Base-by-base conservation (phyloP, 345 rosid genomes). In the Eutrema heterophyllum region DNA sequence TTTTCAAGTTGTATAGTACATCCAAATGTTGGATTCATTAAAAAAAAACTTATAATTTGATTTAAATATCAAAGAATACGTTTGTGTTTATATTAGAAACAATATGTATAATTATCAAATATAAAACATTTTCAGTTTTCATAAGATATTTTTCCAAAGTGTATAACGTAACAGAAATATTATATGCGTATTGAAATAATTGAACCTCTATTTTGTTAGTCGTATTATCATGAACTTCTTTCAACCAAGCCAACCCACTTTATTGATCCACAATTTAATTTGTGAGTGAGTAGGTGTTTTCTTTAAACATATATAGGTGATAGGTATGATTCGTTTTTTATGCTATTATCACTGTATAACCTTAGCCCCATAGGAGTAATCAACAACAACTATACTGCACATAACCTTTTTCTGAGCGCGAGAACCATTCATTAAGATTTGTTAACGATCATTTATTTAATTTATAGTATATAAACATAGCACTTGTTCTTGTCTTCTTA, bases 401-500 rank as follows among this genome's bases (percentile, higher is more conserved):
- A 75, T 52, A 61, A 24, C 43, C 64, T 75, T 68, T 75, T 52
- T 26, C 50, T 16, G 18, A 53, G 51, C 50, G 13, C 69, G 29
- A 59, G 63, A 67, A 51, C 62, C 73, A 75, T 63, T 63, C 70
- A 70, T 76, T 70, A 55, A 63, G 59, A 69, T 76, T 38, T 68
- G 41, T 24, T 52, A 48, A 48, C 40, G 21, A 68, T 53, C 70
- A 75, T 53, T 54, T 27, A 18, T 44, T 43, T 58, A 40, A n/a
- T 55, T 15, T 40, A 64, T 46, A 8, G 24, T 46, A 18, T 61
- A 68, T 9, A 49, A 50, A 52, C 13, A 45, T 53, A 65, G 53
- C 80, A 77, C 56, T 71, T 64, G 72, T 65, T 67, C 30, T 77
- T 70, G 74, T 71, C 51, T 65, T 71, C 40, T 65, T 77, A 57